Conservation (phyloP, 2,329 filamentous ascomycete genomes). For the Ophiocordyceps camponoti-leonardi region DNA sequence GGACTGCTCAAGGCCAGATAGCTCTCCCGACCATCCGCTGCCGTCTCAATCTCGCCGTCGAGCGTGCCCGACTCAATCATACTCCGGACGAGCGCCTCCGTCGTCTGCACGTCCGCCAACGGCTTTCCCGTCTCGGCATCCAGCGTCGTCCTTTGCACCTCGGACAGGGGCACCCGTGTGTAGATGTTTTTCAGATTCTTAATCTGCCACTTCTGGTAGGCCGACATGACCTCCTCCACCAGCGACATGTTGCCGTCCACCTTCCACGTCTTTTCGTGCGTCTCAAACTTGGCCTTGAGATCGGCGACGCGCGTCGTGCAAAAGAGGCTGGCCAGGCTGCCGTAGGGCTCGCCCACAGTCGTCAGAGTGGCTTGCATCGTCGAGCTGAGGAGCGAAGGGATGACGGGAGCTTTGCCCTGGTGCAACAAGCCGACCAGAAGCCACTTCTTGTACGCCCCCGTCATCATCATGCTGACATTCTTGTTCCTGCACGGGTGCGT, state of each 20-base stretch:
- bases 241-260: conserved; percentile 60
- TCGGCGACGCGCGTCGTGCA: conserved; percentile 32
- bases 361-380: conserved; percentile 38
- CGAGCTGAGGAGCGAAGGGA: conserved; percentile 38
- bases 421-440: conserved; percentile 58
- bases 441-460: conserved; percentile 88
- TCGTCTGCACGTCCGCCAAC: conserved; percentile 23
- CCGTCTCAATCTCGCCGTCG: conserved; percentile 30
- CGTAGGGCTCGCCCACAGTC: conserved; percentile 50
- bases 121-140: conserved; percentile 33
- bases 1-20: conserved; percentile 34
- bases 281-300: conserved; percentile 43
- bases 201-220: conserved; percentile 63
- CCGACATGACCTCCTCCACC: conserved; percentile 48
- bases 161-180: conserved; percentile 34
- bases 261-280: conserved; percentile 39
- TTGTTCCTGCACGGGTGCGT: conserved; percentile 47
- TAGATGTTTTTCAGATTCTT: conserved; percentile 59
- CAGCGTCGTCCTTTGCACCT: conserved; percentile 32
- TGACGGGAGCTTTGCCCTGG: conserved; percentile 37
- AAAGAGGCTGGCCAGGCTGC: conserved; percentile 53
- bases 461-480: conserved; percentile 58
- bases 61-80: conserved; percentile 41
- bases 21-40: conserved; percentile 20
- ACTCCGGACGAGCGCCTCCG: conserved; percentile 27